phyloP scores from a whole-genome alignment of 1,139 yeast species.

The Yamadazyma spencermartinsiae region DNA sequence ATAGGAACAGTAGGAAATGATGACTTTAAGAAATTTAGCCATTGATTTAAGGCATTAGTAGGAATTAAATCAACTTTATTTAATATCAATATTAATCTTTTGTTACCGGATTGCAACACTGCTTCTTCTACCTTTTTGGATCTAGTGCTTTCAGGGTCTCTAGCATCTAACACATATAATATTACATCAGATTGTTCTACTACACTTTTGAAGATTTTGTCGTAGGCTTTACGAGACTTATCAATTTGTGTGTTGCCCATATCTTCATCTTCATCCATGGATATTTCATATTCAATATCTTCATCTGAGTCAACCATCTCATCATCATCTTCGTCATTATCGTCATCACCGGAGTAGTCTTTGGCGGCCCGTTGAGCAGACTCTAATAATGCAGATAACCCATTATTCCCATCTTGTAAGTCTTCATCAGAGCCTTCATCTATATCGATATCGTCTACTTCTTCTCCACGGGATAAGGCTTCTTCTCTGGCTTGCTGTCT shows the following conservation, averaged over 20 bases:
- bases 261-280: constrained; percentile 34
- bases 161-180: constrained; percentile 89
- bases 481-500: constrained; percentile 48
- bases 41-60: constrained; percentile 73
- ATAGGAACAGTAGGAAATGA: constrained; percentile 92
- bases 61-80: constrained; percentile 95
- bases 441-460: constrained; percentile 36
- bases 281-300: constrained; percentile 51
- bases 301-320: constrained; percentile 33
- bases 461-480: constrained; percentile 45
- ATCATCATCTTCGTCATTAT: constrained; percentile 43
- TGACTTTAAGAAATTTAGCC: constrained; percentile 79
- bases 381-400: constrained; percentile 83
- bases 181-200: constrained; percentile 90
- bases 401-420: constrained; percentile 32
- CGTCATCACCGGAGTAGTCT: constrained; percentile 64
- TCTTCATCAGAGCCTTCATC: constrained; percentile 47
- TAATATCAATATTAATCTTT: constrained; percentile 79
- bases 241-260: constrained; percentile 47
- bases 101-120: constrained; percentile 72
- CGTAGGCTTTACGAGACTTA: constrained; percentile 89
- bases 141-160: constrained; percentile 96
- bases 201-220: constrained; percentile 77
- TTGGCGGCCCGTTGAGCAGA: constrained; percentile 87
- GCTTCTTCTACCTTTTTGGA: constrained; percentile 90